Base-by-base conservation (phyloP, 371 early-diverging fungal species). In the Mortierella sp. region DNA sequence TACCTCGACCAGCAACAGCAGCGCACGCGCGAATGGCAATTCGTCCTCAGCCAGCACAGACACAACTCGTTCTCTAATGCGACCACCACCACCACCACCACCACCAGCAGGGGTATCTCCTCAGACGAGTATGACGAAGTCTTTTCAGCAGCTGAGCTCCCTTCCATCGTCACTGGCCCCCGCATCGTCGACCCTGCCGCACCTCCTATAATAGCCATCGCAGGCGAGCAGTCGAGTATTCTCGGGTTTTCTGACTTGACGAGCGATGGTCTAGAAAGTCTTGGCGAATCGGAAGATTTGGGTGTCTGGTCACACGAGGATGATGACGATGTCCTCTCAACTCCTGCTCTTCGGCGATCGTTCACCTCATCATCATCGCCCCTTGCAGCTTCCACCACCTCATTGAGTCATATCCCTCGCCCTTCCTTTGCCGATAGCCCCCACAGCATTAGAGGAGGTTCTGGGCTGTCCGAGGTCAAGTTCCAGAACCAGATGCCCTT, bases 401-500 rank as follows among this genome's bases (percentile, higher is more conserved):
- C 84, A 16, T 28, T 84, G 46, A 75, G 75, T 46, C 71, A 80
- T 28, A 43, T 84, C 21, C 80, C 80, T 2, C 77, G 76, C n/a
- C 84, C 84, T 5, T 84, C 84, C 5, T 84, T 84, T 73, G 80
- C 78, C 4, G 50, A 55, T 2, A 71, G 73, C 48, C 53, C 72
- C 1, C 43, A 44, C 55, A 16, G 43, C 34, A 40, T 24, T 14
- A 40, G 9, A 3, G 24, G 24, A 53, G 24, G 24, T 8, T 40
- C 64, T 37, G 40, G 64, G 21, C 5, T 64, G 64, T 19, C n/a
- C 3, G 76, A 75, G 13, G n/a, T 53, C 14, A 67, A 67, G 57
- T 78, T 79, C 31, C 78, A 77, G n/a, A 84, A 84, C 78, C 84
- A 80, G 67, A 84, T 84, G 84, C 84, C 84, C 5, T 76, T 80